Percentiles rank a stretch among this genome's conserved stretches.
These are phyloP conservation scores for Fusarium nisikadoi DNA, from an alignment of 2,329 filamentous ascomycete species.

Conservation along the genomic window DNA sequence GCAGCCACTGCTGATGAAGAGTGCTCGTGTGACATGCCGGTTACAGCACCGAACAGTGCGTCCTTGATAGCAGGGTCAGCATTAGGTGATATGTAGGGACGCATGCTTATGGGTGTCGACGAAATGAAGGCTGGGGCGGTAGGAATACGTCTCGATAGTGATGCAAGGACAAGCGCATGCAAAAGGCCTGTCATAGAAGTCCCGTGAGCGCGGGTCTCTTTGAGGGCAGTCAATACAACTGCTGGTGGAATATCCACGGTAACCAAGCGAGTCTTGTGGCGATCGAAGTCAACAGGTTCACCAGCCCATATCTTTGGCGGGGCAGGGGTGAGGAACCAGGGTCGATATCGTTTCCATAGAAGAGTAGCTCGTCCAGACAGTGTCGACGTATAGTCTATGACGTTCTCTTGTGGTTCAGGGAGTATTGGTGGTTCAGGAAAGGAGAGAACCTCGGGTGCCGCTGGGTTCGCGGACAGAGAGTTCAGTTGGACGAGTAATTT, in stretches of 20 bases:
- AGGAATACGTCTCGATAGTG: constrained; percentile 53
- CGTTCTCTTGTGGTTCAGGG: constrained; percentile 53
- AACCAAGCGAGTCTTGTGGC: constrained; percentile 50
- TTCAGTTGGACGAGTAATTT: constrained; percentile 58
- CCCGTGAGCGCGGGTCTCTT: constrained; percentile 53
- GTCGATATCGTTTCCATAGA: constrained; percentile 55
- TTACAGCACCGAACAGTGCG: constrained; percentile 55
- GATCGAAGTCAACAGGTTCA: constrained; percentile 48
- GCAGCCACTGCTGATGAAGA: constrained; percentile 36
- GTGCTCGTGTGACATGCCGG: constrained; percentile 49
- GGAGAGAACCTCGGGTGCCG: constrained; percentile 19
- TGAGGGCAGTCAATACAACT: constrained; percentile 48
- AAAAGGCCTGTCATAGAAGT: constrained; percentile 62
- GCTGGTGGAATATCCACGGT: constrained; percentile 50
- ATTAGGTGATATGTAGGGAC: constrained; percentile 49
- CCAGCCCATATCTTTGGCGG: constrained; percentile 53
- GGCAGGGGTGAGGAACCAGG: constrained; percentile 50
- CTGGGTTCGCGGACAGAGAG: neutral
- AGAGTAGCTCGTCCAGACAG: constrained; percentile 53
- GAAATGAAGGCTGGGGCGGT: constrained; percentile 50
- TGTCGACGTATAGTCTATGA: constrained; percentile 54
- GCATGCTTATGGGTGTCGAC: constrained; percentile 58
- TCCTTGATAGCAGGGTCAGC: constrained; percentile 45
- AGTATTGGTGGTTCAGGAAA: constrained; percentile 49
- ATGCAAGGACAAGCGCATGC: constrained; percentile 57